Evolutionary conservation across 75 land plant genomes (phyloP).

Genomic region (Pinus tabuliformis): DNA sequence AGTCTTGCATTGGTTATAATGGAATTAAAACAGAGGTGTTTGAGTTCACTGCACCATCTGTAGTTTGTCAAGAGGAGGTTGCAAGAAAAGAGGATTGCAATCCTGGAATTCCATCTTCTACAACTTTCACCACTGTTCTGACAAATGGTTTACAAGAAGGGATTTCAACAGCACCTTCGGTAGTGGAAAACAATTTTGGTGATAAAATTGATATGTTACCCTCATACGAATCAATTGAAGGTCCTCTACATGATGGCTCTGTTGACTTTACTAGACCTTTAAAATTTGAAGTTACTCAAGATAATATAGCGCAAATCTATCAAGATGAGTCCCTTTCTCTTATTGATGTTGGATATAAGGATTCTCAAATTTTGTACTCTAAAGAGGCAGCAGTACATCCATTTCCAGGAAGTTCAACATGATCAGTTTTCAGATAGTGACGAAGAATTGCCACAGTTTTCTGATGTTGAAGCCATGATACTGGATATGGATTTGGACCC

Average conservation of each 20-base stretch:
- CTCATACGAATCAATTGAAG: neutral
- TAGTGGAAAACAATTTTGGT: neutral
- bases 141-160: neutral
- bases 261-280: neutral
- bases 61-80: too few species aligned
- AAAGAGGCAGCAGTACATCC: slow-evolving; percentile 5
- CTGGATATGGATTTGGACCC: slow-evolving; percentile 87
- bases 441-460: slow-evolving; percentile 68
- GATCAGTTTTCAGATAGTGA: slow-evolving; percentile 51
- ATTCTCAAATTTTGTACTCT: neutral
- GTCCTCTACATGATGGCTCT: neutral
- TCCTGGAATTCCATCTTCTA: too few species aligned
- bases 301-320: neutral
- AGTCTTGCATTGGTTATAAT: too few species aligned
- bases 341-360: neutral
- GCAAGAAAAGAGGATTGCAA: too few species aligned
- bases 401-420: slow-evolving; percentile 17
- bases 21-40: too few species aligned
- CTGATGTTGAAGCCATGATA: slow-evolving; percentile 86
- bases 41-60: too few species aligned
- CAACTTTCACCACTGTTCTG: too few species aligned
- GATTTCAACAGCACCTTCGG: neutral
- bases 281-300: neutral
- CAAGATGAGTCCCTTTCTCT: neutral
- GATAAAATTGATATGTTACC: neutral